Evolutionary conservation across 2,329 filamentous ascomycete species (phyloP).

Genomic region (Fusarium protoensiforme): DNA sequence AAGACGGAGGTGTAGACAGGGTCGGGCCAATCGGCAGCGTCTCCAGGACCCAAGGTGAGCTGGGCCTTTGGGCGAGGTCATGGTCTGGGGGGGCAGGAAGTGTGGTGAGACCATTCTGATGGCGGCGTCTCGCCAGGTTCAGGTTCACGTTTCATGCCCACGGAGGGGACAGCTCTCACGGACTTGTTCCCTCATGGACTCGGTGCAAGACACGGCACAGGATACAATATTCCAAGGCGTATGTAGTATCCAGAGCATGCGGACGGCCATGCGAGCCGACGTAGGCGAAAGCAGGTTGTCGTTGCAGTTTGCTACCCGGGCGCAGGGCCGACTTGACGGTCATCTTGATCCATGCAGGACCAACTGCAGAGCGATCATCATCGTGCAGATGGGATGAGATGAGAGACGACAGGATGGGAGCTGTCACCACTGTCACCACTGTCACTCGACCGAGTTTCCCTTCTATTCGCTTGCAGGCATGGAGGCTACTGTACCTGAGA

Average conservation of each 20-base stretch:
- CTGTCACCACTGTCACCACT: slow-evolving; percentile 24
- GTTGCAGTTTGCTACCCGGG: neutral
- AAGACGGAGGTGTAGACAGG: slow-evolving; percentile 4
- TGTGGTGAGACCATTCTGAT: slow-evolving; percentile 38
- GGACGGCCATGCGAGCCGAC: neutral
- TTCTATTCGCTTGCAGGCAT: slow-evolving; percentile 21
- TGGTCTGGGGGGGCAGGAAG: neutral
- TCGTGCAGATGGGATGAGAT: slow-evolving; percentile 30
- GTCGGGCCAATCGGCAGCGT: slow-evolving; percentile 35
- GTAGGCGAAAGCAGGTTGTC: neutral
- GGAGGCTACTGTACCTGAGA: slow-evolving; percentile 32
- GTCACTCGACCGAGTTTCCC: neutral
- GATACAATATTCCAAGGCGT: neutral
- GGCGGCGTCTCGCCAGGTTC: slow-evolving; percentile 23
- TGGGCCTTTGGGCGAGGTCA: neutral
- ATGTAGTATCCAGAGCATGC: neutral
- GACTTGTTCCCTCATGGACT: neutral
- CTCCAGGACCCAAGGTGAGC: slow-evolving; percentile 14
- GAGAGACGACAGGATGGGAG: neutral
- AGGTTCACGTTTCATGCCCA: slow-evolving; percentile 23
- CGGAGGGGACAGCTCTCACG: neutral
- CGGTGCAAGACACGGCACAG: neutral
- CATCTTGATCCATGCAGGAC: slow-evolving; percentile 23
- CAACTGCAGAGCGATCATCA: slow-evolving; percentile 36
- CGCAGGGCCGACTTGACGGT: neutral